Conservation (phyloP, 2,329 filamentous ascomycete genomes). For the Didymosphaeria variabile region DNA sequence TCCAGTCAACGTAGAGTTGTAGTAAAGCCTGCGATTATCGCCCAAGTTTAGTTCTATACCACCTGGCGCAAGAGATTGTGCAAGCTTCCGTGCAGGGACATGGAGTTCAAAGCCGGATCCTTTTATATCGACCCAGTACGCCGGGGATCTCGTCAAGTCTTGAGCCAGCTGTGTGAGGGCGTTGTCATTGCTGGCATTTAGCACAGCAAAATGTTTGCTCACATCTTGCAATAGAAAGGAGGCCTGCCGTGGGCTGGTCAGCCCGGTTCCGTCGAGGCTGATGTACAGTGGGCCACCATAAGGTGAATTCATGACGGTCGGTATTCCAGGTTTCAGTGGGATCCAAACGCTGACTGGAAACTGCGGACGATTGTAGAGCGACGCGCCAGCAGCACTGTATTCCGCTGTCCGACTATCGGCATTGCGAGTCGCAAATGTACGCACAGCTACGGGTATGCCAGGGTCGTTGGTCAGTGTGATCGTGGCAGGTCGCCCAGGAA, state of each 20-base stretch:
- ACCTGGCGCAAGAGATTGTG: not conserved
- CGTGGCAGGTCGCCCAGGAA: not conserved
- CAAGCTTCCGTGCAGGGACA: slow-evolving; percentile 4
- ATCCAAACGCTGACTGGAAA: slow-evolving; percentile 9
- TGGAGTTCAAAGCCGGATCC: slow-evolving; percentile 7
- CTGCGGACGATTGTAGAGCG: slow-evolving; percentile 9
- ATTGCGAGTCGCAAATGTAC: slow-evolving; percentile 2
- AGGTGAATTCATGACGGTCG: slow-evolving; percentile 1
- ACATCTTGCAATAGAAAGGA: not conserved
- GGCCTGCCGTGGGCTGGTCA: slow-evolving; percentile 5
- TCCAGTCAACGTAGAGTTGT: slow-evolving; percentile 5
- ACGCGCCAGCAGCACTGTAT: not conserved
- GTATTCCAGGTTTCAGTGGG: slow-evolving; percentile 2
- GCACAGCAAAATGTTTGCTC: slow-evolving; percentile 10
- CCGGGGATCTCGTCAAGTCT: slow-evolving; percentile 1
- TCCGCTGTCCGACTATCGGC: slow-evolving; percentile 9
- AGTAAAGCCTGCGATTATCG: slow-evolving; percentile 1
- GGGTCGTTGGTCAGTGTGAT: not conserved
- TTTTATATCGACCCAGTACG: slow-evolving; percentile 9
- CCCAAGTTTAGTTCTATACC: slow-evolving; percentile 4
- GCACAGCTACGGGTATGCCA: slow-evolving; percentile 3
- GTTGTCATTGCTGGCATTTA: slow-evolving; percentile 2
- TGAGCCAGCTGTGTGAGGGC: slow-evolving; percentile 2
- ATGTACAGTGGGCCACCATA: slow-evolving; percentile 9
- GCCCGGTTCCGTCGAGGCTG: not conserved